Base-by-base conservation (phyloP, 108 stramenopile genomes). In the Cyclostephanos tholiformis region DNA sequence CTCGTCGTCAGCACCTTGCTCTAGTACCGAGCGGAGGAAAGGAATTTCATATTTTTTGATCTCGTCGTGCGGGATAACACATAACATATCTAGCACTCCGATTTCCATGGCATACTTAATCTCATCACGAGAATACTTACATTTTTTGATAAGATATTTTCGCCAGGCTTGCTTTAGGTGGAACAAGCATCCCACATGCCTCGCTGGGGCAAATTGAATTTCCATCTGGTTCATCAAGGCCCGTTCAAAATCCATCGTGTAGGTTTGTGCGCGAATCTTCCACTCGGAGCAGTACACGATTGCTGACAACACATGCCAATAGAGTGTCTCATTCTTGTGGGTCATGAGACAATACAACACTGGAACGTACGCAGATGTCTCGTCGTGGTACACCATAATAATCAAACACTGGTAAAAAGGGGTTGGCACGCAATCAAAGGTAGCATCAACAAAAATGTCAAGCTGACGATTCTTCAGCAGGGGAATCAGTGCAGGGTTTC, bases 341-440 rank as follows among this genome's bases (percentile, higher is more conserved):
- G 66, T 67, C 66, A 67, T 67, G 6, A 67, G 20, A 7, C 17
- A n/a, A 20, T 69, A 69, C 16, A 69, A 4, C 30, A 69, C 68
- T 22, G 68, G 68, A 0, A 69, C 35, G 39, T 69, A 69, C 4
- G 17, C 3, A 22, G 4, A 0, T 69, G 52, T 56, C 29, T 57
- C 4, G 16, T 41, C 10, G 26, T 69, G 14, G n/a, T 17, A 57
- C 4, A 58, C n/a, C 68, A 69, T 38, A 2, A 69, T 23, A 16
- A 69, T 57, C 12, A 69, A 56, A 30, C 55, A 57, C 55, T 69
- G 68, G n/a, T 69, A 57, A 38, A 69, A 69, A 0, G 55, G 55
- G n/a, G 3, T 25, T 2, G 52, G 30, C 0, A 38, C 20, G 38
- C 46, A 49, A 23, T 38, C 32, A 58, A 69, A 69, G 4, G 56